These are phyloP conservation scores for Abelmoschus esculentus DNA, from an alignment of 345 rosid species.

Conservation along the genomic window DNA sequence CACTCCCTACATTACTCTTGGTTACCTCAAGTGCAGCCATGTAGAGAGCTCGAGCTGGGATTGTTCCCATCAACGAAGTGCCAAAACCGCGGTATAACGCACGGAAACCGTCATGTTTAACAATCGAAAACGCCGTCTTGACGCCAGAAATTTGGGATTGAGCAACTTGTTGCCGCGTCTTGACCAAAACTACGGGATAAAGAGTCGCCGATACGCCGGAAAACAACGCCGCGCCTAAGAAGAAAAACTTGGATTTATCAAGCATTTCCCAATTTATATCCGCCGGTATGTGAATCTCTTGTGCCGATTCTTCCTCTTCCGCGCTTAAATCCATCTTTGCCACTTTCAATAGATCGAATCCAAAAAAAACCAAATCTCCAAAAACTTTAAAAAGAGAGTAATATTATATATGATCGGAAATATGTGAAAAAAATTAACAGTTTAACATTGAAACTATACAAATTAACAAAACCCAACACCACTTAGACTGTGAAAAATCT, in stretches of 20 bases:
- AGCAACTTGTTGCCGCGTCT: constrained; percentile 81
- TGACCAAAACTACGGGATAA: constrained; percentile 66
- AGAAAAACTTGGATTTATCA: constrained; percentile 69
- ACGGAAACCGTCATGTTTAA: constrained; percentile 55
- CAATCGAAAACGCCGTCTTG: constrained; percentile 37
- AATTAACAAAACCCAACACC: neutral
- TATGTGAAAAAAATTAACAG: neutral
- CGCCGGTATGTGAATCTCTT: constrained; percentile 50
- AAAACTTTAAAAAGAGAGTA: neutral
- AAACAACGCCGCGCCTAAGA: constrained; percentile 86
- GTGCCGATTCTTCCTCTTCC: constrained; percentile 46
- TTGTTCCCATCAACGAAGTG: constrained; percentile 76
- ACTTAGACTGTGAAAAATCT: neutral
- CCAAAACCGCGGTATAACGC: constrained; percentile 83
- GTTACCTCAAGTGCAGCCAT: constrained; percentile 87
- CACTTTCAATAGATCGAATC: constrained; percentile 17
- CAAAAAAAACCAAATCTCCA: neutral
- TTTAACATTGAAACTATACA: neutral
- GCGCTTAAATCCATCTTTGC: constrained; percentile 51
- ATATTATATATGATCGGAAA: neutral
- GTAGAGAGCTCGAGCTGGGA: constrained; percentile 82
- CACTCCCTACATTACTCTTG: constrained; percentile 68
- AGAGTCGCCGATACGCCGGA: constrained; percentile 77
- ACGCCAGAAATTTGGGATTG: constrained; percentile 49
- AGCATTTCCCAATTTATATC: constrained; percentile 90